A percentile compares a stretch with the other conserved stretches of the same genome.
Evolutionary conservation across 257 asterid species (phyloP).

Genomic region (Catharanthus roseus): DNA sequence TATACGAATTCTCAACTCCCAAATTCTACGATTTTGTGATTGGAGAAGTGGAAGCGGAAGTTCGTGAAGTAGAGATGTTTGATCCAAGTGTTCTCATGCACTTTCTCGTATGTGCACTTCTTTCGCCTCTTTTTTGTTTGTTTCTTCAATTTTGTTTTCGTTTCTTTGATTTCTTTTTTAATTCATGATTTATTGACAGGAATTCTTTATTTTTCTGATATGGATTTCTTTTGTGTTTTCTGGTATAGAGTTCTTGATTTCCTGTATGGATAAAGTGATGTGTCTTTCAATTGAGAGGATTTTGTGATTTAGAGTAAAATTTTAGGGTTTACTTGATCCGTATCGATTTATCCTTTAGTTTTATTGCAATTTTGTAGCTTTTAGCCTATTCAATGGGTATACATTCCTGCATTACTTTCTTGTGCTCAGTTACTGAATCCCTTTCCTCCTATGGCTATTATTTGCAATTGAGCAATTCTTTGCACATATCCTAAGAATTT

Average conservation of each 20-base stretch:
- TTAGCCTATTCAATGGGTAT: too few relatives aligned
- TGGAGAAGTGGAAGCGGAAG: conserved; percentile 60
- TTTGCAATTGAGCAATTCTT: too few relatives aligned
- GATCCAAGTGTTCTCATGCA: conserved; percentile 45
- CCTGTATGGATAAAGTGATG: background rate
- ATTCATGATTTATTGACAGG: background rate
- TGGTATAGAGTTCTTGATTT: too few relatives aligned
- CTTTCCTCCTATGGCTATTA: too few relatives aligned
- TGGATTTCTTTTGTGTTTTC: background rate
- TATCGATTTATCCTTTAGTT: background rate
- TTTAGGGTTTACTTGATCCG: background rate
- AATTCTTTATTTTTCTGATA: background rate
- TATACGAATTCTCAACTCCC: conserved; percentile 81
- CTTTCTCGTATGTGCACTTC: conserved; percentile 73
- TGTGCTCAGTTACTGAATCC: too few relatives aligned
- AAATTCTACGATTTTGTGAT: conserved; percentile 57
- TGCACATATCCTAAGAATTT: too few relatives aligned
- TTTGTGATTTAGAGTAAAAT: background rate
- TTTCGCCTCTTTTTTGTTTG: background rate
- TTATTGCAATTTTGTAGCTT: conserved; percentile 2
- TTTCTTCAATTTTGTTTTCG: background rate
- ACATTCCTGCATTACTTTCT: too few relatives aligned
- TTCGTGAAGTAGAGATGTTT: conserved; percentile 71
- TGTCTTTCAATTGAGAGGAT: background rate
- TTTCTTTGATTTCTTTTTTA: background rate